These are phyloP conservation scores for Metschnikowia amazonensis DNA, from an alignment of 805 yeast genomes.

Conservation along the genomic window DNA sequence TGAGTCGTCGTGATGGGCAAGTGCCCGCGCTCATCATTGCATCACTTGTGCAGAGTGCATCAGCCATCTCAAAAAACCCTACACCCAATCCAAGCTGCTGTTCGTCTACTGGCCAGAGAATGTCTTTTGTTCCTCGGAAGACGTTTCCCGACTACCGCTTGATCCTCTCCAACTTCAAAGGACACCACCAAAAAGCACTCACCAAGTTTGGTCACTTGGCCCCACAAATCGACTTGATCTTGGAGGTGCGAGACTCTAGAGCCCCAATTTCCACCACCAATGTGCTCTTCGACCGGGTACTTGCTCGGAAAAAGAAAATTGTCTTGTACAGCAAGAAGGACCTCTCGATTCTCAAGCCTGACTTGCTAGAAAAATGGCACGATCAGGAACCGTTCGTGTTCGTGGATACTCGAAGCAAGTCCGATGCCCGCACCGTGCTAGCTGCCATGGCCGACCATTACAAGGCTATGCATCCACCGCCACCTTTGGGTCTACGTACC, in stretches of 20 bases:
- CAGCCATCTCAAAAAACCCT: neutral
- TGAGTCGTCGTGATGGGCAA: neutral
- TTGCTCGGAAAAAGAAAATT: constrained; percentile 53
- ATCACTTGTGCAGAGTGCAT: neutral
- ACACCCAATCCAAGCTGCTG: neutral
- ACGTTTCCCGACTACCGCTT: constrained; percentile 73
- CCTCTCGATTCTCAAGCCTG: constrained; percentile 43
- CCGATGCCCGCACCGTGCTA: constrained; percentile 50
- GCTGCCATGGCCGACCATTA: constrained; percentile 46
- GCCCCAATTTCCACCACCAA: constrained; percentile 87
- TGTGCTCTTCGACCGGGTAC: constrained; percentile 65
- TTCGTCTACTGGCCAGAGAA: constrained; percentile 5
- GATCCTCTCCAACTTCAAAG: constrained; percentile 75
- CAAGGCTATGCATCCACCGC: constrained; percentile 53
- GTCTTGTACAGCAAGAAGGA: constrained; percentile 79
- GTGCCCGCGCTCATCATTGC: neutral
- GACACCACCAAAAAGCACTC: constrained; percentile 84
- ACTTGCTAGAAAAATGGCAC: constrained; percentile 34
- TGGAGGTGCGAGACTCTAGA: constrained; percentile 84
- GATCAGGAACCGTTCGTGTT: constrained; percentile 37
- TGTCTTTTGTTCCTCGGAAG: constrained; percentile 61
- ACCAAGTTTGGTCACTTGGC: constrained; percentile 61
- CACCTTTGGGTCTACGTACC: constrained; percentile 77
- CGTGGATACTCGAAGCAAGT: constrained; percentile 53
- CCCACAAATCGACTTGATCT: constrained; percentile 74